Base-by-base conservation (phyloP, 202 grass and related monocot species). In the Brachypodium distachyon region DNA sequence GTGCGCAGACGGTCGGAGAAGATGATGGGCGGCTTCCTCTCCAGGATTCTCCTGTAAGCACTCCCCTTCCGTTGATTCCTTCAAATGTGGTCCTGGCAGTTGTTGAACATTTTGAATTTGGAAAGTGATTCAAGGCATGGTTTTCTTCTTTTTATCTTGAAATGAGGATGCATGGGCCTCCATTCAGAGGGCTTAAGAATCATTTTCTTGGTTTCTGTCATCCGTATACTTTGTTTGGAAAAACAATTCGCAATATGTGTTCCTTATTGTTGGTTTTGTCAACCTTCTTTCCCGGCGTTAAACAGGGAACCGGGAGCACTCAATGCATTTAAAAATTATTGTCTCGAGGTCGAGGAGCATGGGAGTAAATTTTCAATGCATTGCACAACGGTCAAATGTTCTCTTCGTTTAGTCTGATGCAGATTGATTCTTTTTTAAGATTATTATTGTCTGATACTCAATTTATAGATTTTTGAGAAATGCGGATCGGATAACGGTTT, bases 21-120 rank as follows among this genome's bases (percentile, higher is more conserved):
- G 41, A 94, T 94, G 92, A 94, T 94, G 86, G 92, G 88, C 65
- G 85, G 92, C 31, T 91, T 94, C 86, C 59, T 94, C 82, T 94
- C 92, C 76, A 84, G 92, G 84, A 76, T 91, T 32, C 80, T 94
- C 32, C 61, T 94, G 92, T 94, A 87, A 94, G 88, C 44, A 12
- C 12, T 32, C 43, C 22, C 23, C n/a, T 34, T 51, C 16, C 69
- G 21, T 55, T 52, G 65, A 87, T 87, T 73, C 81, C 74, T 85
- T 82, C 31, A 58, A 83, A 37, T 70, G 28, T 54, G 63, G 75
- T 59, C 17, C 44, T 50, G 25, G 16, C 29, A 66, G 25, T 54
- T n/a, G n/a, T 80, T 78, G 29, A n/a, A 7, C 78, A 48, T 74
- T 73, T 65, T 65, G 4, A 61, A 41, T 32, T 29, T 40, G 68